phyloP scores from a whole-genome alignment of 2,329 filamentous ascomycete species.

The Xylariaceae sp. region DNA sequence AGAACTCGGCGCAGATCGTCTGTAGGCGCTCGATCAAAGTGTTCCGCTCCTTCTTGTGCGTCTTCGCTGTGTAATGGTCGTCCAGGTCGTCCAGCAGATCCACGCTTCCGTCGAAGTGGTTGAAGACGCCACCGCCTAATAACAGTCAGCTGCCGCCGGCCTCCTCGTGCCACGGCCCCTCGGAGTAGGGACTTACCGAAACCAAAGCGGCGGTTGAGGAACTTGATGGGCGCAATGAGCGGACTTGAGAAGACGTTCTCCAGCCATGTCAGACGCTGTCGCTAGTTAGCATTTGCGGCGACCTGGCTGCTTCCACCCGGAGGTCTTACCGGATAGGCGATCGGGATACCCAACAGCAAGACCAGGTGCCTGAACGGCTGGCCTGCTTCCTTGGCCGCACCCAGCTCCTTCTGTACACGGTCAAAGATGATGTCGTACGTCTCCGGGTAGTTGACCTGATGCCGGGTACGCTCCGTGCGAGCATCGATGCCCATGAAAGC shows the following conservation, averaged over 20 bases:
- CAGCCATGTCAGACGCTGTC: conserved; percentile 80
- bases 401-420: conserved; percentile 66
- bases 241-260: conserved; percentile 88
- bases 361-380: conserved; percentile 84
- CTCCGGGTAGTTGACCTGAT: conserved; percentile 90
- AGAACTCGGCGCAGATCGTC: conserved; percentile 74
- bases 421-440: conserved; percentile 81
- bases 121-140: conserved; percentile 72
- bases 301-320: neutral
- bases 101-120: conserved; percentile 87
- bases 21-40: conserved; percentile 75
- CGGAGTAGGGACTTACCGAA: conserved; percentile 40
- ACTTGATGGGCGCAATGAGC: conserved; percentile 78
- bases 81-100: conserved; percentile 90
- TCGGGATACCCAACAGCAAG: conserved; percentile 77
- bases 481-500: conserved; percentile 87
- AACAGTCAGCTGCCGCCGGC: neutral
- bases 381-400: conserved; percentile 54
- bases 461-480: conserved; percentile 85
- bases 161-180: neutral
- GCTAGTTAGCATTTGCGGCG: conserved; percentile 6
- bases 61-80: conserved; percentile 89
- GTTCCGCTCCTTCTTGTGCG: conserved; percentile 83
- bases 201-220: conserved; percentile 85
- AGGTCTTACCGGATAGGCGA: conserved; percentile 63